A percentile compares a stretch with the other conserved stretches of the same genome.
These are phyloP conservation scores for Colletotrichum liriopes DNA, from an alignment of 2,329 filamentous ascomycete species.

Conservation along the genomic window DNA sequence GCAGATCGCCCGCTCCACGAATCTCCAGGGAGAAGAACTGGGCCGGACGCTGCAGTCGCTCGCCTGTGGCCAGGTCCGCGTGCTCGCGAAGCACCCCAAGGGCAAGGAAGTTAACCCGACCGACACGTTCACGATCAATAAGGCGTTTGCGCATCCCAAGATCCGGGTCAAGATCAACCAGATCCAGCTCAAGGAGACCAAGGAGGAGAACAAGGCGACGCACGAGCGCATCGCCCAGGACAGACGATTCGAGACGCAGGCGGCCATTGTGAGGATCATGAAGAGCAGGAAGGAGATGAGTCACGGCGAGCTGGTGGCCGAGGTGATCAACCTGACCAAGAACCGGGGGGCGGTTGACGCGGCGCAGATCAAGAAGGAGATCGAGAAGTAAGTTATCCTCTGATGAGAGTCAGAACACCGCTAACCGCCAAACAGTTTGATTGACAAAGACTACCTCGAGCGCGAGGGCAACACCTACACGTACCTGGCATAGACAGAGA, in stretches of 20 bases:
- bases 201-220: constrained; percentile 93
- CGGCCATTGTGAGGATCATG: constrained; percentile 96
- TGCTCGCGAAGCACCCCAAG: constrained; percentile 88
- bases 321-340: constrained; percentile 93
- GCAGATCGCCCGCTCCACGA: constrained; percentile 82
- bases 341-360: constrained; percentile 89
- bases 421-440: constrained; percentile 71
- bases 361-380: constrained; percentile 94
- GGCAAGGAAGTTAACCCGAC: constrained; percentile 83
- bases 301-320: constrained; percentile 88
- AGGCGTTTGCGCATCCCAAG: constrained; percentile 83
- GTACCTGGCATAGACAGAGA: constrained; percentile 74
- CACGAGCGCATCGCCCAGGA: constrained; percentile 92
- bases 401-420: constrained; percentile 12
- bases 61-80: constrained; percentile 89
- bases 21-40: constrained; percentile 83
- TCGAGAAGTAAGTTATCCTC: constrained; percentile 81
- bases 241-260: constrained; percentile 95
- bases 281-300: constrained; percentile 92
- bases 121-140: constrained; percentile 90
- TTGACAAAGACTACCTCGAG: constrained; percentile 95
- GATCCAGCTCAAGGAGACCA: constrained; percentile 96
- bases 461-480: constrained; percentile 80
- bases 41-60: constrained; percentile 94
- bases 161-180: constrained; percentile 98